A percentile compares a stretch with the other conserved stretches of the same genome.
Conservation (phyloP, 2,329 filamentous ascomycete genomes). For the Pyricularia sp. region DNA sequence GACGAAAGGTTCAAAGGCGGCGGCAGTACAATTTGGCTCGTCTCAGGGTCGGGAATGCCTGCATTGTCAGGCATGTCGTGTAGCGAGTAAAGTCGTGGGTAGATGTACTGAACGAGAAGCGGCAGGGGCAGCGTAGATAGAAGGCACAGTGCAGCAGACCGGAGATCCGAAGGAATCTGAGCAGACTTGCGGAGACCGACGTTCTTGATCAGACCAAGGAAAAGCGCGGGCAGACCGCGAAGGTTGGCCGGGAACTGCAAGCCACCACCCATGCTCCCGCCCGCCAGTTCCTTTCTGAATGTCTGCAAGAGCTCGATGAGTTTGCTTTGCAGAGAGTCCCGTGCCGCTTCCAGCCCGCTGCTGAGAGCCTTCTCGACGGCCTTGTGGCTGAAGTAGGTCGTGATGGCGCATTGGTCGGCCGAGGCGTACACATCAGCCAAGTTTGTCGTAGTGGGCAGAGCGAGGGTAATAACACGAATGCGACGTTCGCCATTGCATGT, state of each 20-base stretch:
- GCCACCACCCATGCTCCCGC: slow-evolving; percentile 88
- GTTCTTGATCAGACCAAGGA: slow-evolving; percentile 92
- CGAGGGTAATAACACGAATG: slow-evolving; percentile 86
- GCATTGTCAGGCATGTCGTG: slow-evolving; percentile 96
- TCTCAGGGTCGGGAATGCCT: slow-evolving; percentile 71
- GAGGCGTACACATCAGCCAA: slow-evolving; percentile 87
- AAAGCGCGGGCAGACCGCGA: slow-evolving; percentile 74
- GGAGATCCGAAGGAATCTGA: slow-evolving; percentile 85
- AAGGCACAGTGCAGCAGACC: slow-evolving; percentile 82
- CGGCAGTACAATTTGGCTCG: slow-evolving; percentile 79
- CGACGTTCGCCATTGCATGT: slow-evolving; percentile 95
- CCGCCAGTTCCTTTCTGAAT: slow-evolving; percentile 92
- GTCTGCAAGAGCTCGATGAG: slow-evolving; percentile 85
- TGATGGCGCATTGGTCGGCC: slow-evolving; percentile 85
- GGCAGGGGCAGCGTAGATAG: slow-evolving; percentile 89
- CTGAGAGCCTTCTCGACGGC: slow-evolving; percentile 83
- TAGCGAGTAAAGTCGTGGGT: slow-evolving; percentile 70
- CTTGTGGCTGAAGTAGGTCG: slow-evolving; percentile 93
- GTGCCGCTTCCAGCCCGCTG: slow-evolving; percentile 76
- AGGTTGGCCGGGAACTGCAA: slow-evolving; percentile 91
- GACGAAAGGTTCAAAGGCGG: slow-evolving; percentile 77
- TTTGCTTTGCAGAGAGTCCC: slow-evolving; percentile 85
- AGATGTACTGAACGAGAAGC: slow-evolving; percentile 86
- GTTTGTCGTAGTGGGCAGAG: slow-evolving; percentile 82
- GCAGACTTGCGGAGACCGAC: slow-evolving; percentile 85